phyloP scores from a whole-genome alignment of 257 asterid genomes.

The Coffea eugenioides region DNA sequence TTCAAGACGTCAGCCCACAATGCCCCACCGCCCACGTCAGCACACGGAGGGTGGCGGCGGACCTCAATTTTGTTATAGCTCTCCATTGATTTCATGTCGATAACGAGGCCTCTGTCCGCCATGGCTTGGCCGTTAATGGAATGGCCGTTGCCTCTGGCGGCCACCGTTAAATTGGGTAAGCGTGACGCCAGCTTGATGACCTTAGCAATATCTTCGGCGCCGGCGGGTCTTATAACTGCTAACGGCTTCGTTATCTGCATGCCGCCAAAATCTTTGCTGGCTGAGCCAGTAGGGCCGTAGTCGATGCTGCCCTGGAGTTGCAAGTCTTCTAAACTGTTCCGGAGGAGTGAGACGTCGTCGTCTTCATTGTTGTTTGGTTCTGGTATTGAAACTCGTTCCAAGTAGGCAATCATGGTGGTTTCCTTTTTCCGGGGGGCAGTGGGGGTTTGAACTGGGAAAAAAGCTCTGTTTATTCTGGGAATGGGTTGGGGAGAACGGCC shows the following conservation, averaged over 20 bases:
- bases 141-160: constrained; percentile 98
- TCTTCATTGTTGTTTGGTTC: constrained; percentile 33
- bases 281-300: constrained; percentile 24
- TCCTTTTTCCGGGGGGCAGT: background rate
- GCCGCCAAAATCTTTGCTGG: constrained; percentile 82
- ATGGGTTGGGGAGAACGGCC: too few species aligned
- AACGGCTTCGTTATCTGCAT: constrained; percentile 47
- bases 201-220: constrained; percentile 55
- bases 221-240: constrained; percentile 58
- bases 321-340: constrained; percentile 35
- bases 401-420: constrained; percentile 59
- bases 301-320: constrained; percentile 45
- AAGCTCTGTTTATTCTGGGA: background rate
- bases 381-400: constrained; percentile 50
- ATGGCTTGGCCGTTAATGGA: constrained; percentile 92
- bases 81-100: constrained; percentile 61
- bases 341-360: constrained; percentile 37
- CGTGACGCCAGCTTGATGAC: constrained; percentile 49
- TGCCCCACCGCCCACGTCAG: constrained; percentile 88
- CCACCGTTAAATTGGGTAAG: constrained; percentile 61
- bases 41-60: constrained; percentile 25
- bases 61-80: constrained; percentile 32
- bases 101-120: constrained; percentile 73
- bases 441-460: background rate
- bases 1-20: constrained; percentile 82